Percentiles rank a stretch among this genome's conserved stretches.
Conservation (phyloP, 2,329 filamentous ascomycete species). For the Colletotrichum sp. region DNA sequence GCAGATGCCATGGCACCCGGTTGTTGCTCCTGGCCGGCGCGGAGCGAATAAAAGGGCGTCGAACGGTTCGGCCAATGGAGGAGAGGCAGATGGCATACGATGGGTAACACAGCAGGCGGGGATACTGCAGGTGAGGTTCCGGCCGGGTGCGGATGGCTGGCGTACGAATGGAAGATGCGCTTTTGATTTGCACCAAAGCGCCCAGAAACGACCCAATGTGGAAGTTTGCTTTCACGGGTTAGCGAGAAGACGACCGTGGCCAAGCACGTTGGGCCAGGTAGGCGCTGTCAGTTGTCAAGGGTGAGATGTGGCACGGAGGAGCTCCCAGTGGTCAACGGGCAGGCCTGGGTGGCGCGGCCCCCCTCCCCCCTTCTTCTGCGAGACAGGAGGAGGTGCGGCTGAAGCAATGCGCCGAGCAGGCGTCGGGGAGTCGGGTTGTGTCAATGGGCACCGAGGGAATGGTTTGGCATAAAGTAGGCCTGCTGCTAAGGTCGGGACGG, state of each 20-base stretch:
- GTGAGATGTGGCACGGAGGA: not conserved
- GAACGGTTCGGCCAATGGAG: not conserved
- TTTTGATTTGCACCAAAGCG: not conserved
- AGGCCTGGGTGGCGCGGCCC: not conserved
- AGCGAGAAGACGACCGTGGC: not conserved
- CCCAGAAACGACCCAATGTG: not conserved
- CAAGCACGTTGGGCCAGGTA: not conserved
- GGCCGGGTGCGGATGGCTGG: not conserved
- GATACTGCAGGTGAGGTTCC: not conserved
- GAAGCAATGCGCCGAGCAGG: not conserved
- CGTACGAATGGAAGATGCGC: not conserved
- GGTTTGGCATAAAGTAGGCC: constrained; percentile 5
- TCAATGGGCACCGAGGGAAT: constrained; percentile 1
- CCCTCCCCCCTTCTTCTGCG: not conserved
- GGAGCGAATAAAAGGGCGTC: not conserved
- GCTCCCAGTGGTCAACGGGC: not conserved
- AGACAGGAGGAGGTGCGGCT: not conserved
- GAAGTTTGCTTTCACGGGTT: not conserved
- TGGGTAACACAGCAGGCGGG: not conserved
- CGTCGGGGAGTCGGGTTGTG: not conserved
- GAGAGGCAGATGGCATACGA: not conserved
- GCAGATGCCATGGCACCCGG: not conserved
- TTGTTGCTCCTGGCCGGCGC: not conserved
- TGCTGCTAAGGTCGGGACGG: not conserved
- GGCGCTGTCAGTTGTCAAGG: not conserved